Conservation (phyloP, 345 rosid genomes). For the Rubroshorea leprosula region DNA sequence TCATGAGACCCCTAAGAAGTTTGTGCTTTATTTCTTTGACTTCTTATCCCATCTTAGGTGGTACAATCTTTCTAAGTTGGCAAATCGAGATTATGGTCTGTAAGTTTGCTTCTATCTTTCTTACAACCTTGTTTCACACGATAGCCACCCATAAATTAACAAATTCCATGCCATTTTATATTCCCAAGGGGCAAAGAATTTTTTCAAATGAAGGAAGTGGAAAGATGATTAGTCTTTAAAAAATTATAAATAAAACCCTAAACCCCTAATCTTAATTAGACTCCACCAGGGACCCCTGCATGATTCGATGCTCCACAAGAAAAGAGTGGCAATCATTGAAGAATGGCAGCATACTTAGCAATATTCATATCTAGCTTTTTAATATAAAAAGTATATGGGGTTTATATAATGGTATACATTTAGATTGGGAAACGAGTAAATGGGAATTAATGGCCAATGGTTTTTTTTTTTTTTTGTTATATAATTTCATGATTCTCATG, state of each 20-base stretch:
- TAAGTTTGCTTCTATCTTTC: no score
- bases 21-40: no score
- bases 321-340: conserved; percentile 59
- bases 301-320: conserved; percentile 29
- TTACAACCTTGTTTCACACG: background rate
- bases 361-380: conserved; percentile 14
- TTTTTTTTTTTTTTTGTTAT: background rate
- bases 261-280: conserved; percentile 28
- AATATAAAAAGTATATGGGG: background rate
- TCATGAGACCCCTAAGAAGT: no score
- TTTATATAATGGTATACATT: background rate
- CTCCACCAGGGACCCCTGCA: conserved; percentile 32
- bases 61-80: no score
- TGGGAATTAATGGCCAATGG: conserved; percentile 31
- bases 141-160: no score
- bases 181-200: no score
- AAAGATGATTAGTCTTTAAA: conserved; percentile 34
- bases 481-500: background rate
- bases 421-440: conserved; percentile 32
- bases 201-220: conserved; percentile 26
- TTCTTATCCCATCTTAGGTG: no score
- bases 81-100: no score
- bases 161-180: no score
- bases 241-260: conserved; percentile 12
- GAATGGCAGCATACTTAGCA: conserved; percentile 23